Evolutionary conservation across 2,329 filamentous ascomycete species (phyloP).

Genomic region (Diaporthe batatas): DNA sequence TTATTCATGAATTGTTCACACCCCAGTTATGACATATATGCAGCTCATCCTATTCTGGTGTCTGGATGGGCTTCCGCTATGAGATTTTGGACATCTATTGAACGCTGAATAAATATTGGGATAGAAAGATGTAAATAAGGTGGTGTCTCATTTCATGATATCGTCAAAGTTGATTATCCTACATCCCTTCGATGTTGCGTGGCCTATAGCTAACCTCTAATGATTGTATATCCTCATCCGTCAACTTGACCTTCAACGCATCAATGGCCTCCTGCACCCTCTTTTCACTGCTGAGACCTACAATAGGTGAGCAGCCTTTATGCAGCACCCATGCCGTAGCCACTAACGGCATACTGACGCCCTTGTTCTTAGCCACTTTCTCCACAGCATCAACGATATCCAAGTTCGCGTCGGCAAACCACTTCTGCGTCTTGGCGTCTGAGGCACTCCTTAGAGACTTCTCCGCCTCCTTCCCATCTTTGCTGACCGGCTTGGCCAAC

Average conservation of each 20-base stretch:
- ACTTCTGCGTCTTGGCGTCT: conserved; percentile 53
- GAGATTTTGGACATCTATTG: too few relatives aligned
- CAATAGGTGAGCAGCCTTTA: conserved; percentile 63
- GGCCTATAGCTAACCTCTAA: conserved; percentile 9
- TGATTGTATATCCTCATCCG: conserved; percentile 1
- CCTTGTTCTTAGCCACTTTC: conserved; percentile 55
- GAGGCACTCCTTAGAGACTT: conserved; percentile 49
- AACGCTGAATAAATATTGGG: too few relatives aligned
- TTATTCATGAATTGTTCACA: too few relatives aligned
- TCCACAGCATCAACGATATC: conserved; percentile 46
- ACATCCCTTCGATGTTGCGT: conserved; percentile 16
- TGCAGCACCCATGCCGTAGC: conserved; percentile 69
- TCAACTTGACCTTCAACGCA: conserved; percentile 11
- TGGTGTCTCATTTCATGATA: not conserved
- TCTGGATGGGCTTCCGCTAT: too few relatives aligned
- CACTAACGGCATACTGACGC: conserved; percentile 70
- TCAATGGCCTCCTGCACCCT: conserved; percentile 6
- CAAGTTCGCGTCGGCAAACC: conserved; percentile 58
- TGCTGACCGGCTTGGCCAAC: conserved; percentile 48
- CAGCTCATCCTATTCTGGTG: too few relatives aligned
- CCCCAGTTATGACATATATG: too few relatives aligned
- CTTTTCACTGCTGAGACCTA: conserved; percentile 61
- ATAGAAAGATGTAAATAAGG: too few relatives aligned
- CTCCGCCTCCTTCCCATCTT: not conserved
- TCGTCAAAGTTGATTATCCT: not conserved